Conservation (phyloP, 345 rosid species). For the Trapa bicornis region DNA sequence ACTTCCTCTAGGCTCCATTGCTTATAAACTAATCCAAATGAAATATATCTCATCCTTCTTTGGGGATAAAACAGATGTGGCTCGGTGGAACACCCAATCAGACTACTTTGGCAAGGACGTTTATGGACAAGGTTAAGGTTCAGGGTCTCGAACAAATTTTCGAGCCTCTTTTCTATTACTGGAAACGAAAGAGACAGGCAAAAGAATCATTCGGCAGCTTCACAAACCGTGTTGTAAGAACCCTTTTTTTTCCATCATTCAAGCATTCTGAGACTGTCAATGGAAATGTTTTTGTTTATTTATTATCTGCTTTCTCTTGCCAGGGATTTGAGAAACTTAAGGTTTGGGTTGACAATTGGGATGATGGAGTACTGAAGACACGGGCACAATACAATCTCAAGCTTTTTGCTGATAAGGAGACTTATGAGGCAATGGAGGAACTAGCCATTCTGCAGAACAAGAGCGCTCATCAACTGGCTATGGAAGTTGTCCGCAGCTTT, state of each 20-base stretch:
- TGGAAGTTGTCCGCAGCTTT: conserved; percentile 53
- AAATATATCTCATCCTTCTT: too few relatives aligned
- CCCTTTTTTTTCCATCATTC: neutral
- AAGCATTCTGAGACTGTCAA: neutral
- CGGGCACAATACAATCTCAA: conserved; percentile 37
- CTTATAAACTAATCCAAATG: too few relatives aligned
- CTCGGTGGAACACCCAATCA: conserved; percentile 92
- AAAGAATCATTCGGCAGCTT: conserved; percentile 87
- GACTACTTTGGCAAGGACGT: conserved; percentile 56
- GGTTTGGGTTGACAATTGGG: conserved; percentile 62
- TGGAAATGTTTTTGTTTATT: neutral
- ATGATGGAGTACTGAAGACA: conserved; percentile 44
- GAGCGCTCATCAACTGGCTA: conserved; percentile 52
- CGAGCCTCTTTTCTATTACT: conserved; percentile 79
- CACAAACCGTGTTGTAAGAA: conserved; percentile 67
- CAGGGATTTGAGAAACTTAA: conserved; percentile 90
- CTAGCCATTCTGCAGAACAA: conserved; percentile 54
- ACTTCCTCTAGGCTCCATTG: conserved; percentile 6
- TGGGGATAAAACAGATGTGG: conserved; percentile 50
- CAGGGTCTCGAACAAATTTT: conserved; percentile 79
- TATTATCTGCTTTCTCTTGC: neutral
- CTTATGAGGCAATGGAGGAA: conserved; percentile 48
- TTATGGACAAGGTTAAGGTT: conserved; percentile 83
- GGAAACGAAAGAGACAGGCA: conserved; percentile 61
- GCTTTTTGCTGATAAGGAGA: conserved; percentile 51